Evolutionary conservation across 2,329 filamentous ascomycete species (phyloP).

Genomic region (Ophidiomyces ophidiicola): DNA sequence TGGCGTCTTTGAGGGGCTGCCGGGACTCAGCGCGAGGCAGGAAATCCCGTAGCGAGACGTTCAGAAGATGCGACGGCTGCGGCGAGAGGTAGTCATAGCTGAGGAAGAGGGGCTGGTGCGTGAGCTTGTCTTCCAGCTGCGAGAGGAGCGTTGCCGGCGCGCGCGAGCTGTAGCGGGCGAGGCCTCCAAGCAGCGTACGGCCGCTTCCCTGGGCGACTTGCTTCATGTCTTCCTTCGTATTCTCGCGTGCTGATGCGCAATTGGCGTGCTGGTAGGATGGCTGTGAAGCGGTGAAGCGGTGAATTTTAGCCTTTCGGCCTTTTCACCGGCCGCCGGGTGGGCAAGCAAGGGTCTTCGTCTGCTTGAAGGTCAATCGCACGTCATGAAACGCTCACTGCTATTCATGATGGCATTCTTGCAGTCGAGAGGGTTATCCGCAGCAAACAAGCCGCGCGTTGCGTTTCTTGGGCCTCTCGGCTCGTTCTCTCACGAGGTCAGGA

Average conservation of each 20-base stretch:
- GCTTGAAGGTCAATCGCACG: not conserved
- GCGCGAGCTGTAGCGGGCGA: not conserved
- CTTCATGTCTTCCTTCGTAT: constrained; percentile 5
- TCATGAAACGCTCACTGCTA: constrained; percentile 2
- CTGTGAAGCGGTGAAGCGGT: not conserved
- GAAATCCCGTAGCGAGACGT: constrained; percentile 48
- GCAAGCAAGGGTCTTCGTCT: not conserved
- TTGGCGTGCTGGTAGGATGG: not conserved
- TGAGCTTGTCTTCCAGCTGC: constrained; percentile 25
- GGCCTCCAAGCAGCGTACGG: constrained; percentile 1
- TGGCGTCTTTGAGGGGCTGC: constrained; percentile 18
- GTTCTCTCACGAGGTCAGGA: constrained; percentile 55
- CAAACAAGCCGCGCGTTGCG: constrained; percentile 28
- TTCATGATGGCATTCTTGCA: constrained; percentile 7
- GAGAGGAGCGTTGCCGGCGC: not conserved
- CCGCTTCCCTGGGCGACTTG: not conserved
- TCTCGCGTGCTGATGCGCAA: not conserved
- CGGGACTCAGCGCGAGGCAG: constrained; percentile 28
- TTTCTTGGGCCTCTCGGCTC: constrained; percentile 54
- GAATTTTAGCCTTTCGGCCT: not conserved
- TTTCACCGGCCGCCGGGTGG: not conserved
- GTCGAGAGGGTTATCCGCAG: constrained; percentile 4
- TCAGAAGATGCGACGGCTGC: constrained; percentile 53
- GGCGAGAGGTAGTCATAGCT: constrained; percentile 48
- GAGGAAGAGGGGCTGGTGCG: constrained; percentile 37